Evolutionary conservation across 2,329 filamentous ascomycete genomes (phyloP).

Genomic region (Salinomyces thailandicus): DNA sequence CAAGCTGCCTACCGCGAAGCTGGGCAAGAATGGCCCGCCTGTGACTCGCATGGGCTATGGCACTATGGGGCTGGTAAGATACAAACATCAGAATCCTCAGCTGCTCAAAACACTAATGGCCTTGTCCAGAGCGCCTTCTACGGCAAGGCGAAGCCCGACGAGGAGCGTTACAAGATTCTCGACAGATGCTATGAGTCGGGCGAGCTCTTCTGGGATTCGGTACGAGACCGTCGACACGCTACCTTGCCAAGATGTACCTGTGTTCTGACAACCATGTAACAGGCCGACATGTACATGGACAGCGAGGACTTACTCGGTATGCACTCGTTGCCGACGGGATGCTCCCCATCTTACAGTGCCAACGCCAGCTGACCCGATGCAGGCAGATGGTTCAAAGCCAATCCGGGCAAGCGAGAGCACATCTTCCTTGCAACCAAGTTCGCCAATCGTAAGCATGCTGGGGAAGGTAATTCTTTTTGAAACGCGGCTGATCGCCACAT

Average conservation of each 20-base stretch:
- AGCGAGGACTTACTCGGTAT: conserved; percentile 36
- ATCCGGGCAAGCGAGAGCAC: conserved; percentile 38
- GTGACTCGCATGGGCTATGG: conserved; percentile 45
- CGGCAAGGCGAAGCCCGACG: conserved; percentile 38
- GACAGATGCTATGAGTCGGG: conserved; percentile 43
- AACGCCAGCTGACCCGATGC: no score
- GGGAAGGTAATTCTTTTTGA: no score
- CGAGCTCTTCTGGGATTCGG: conserved; percentile 43
- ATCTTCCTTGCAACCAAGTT: conserved; percentile 47
- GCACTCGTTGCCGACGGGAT: no score
- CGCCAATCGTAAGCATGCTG: no score
- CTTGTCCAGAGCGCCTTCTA: conserved; percentile 34
- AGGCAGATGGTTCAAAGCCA: conserved; percentile 29
- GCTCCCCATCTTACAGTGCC: no score
- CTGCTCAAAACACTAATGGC: no score
- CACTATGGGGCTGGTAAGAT: conserved; percentile 39
- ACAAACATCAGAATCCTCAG: neutral
- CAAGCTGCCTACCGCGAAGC: conserved; percentile 33
- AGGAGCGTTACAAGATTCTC: conserved; percentile 42
- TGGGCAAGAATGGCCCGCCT: conserved; percentile 44
- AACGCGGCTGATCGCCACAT: no score
- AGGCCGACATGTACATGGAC: conserved; percentile 30
- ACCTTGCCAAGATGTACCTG: neutral
- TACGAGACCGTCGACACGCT: no score
- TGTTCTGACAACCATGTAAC: no score